Base-by-base conservation (phyloP, 1,284 basidiomycete genomes). In the Flammula alnicola region DNA sequence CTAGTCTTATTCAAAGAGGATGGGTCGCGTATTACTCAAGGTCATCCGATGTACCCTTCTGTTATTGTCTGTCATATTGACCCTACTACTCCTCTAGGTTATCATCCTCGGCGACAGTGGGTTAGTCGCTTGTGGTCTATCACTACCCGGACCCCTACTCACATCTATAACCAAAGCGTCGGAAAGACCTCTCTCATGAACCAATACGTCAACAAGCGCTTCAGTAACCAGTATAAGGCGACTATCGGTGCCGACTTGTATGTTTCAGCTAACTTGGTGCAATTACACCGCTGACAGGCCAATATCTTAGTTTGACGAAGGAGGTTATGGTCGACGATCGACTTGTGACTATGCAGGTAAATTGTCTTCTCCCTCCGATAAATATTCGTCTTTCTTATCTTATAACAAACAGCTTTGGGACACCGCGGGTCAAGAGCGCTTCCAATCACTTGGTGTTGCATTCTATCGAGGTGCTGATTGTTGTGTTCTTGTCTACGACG, bases 181-280 rank as follows among this genome's bases (percentile, higher is more conserved):
- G 97, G 96, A 45, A 99, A 99, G 89, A 99, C 96, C 41, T 99
- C 96, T 33, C 85, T 99, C 63, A 99, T 99, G 97, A 99, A 98
- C 79, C 97, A 99, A 79, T 99, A 98, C 79, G 97, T 99, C 64
- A 99, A 99, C 86, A 99, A 98, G 76, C 90, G 97, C 58, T 99
- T 99, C 76, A 96, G 92, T 66, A 98, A 96, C 72, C 96, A 98
- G 73, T 99, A 99, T 84, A 99, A 99, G 78, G 95, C 95, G 9
- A 97, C 94, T 55, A 95, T 96, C 67, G 93, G 92, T 59, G 86
- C 88, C 54, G 91, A 93, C 77, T 93, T 93, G 90, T 91, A 71
- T 60, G 88, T 79, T 55, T 47, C 44, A 44, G 30, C 48, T 43
- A 47, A 35, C 39, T 42, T 51, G 56, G 39, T 35, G 39, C 49